A percentile compares a stretch with the other conserved stretches of the same genome.
Conservation (phyloP, 495 filamentous ascomycete species). For the Aspergillus nanangensis region DNA sequence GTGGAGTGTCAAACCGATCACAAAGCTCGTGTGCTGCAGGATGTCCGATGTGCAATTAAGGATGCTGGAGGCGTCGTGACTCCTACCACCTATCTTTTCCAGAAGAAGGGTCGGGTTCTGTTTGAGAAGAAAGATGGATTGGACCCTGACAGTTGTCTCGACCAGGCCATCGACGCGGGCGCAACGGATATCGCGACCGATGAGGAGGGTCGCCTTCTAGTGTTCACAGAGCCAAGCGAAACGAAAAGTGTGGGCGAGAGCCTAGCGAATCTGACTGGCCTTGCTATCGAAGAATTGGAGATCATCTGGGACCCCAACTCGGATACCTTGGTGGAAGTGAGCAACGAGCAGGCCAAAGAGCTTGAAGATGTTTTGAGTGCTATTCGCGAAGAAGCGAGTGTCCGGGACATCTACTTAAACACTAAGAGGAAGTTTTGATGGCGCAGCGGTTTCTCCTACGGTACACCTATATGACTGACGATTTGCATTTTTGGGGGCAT, state of each 20-base stretch:
- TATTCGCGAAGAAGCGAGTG: slow-evolving; percentile 56
- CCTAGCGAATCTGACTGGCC: slow-evolving; percentile 50
- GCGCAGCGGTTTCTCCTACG: neutral
- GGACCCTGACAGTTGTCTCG: slow-evolving; percentile 70
- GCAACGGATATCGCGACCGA: slow-evolving; percentile 75
- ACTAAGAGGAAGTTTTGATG: slow-evolving; percentile 27
- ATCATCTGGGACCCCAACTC: slow-evolving; percentile 84
- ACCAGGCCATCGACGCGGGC: slow-evolving; percentile 80
- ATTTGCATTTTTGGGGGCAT: slow-evolving; percentile 10
- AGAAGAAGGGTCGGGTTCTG: slow-evolving; percentile 65
- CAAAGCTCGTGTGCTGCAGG: slow-evolving; percentile 65
- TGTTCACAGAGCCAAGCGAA: slow-evolving; percentile 69
- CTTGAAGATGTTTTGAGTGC: slow-evolving; percentile 38
- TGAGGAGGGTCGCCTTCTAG: slow-evolving; percentile 61
- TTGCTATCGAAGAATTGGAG: slow-evolving; percentile 65
- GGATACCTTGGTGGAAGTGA: slow-evolving; percentile 62
- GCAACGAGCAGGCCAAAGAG: slow-evolving; percentile 49
- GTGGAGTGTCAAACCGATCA: slow-evolving; percentile 83
- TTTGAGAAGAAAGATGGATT: slow-evolving; percentile 60
- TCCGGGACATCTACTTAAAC: slow-evolving; percentile 68
- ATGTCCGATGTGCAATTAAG: slow-evolving; percentile 65
- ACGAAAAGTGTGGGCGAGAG: slow-evolving; percentile 61
- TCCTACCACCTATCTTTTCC: slow-evolving; percentile 78
- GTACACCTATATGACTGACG: slow-evolving; percentile 7
- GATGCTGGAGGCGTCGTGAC: slow-evolving; percentile 61